Evolutionary conservation across 1,284 basidiomycete species (phyloP), one percentile per base, ranked within the genome.

Genomic region (Austropuccinia psidii): DNA sequence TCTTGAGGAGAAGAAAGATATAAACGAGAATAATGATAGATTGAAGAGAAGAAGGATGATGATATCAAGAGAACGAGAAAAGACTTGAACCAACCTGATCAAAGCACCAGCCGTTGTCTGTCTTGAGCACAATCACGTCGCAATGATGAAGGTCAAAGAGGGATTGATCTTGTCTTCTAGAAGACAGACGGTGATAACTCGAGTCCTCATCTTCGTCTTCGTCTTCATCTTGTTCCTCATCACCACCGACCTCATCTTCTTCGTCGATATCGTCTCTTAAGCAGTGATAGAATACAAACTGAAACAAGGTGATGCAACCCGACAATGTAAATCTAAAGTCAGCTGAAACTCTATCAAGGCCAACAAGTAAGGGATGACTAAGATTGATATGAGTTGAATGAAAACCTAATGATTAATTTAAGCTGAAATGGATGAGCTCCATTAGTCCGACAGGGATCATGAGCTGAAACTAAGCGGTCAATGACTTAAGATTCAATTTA

Each of bases 91-190:
- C 43, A 39, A 60, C 67, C 55, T 70, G 67, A 70, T 70, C 67
- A 60, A 70, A 70, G 55, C 55, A 70, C 67, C 67, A 70, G 43
- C 67, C 67, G 41, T 70, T 70, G 60, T 70, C 67, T 19, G 54
- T 70, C 37, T 70, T 70, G 17, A 70, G 43, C 8, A 60, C 67
- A 31, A 70, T 70, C 13, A 70, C 67, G 33, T 70, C 67, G 33
- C 67, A 70, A 47, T 70, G 67, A 47, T 58, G 41, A 21, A 47
- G 21, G 35, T 70, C 67, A 24, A 55, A 33, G 39, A 68, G 37
- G 31, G 65, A 57, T 27, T 55, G 61, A 19, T 64, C 61, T 21
- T 64, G 61, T 33, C 65, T 33, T 31, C 52, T 41, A 31, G 49
- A 27, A 2, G 65, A 68, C 35, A 54, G 50, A n/a, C 65, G 50